Percentiles rank a stretch among this genome's conserved stretches.
Conservation (phyloP, 169 alveolate species). For the Cyclospora cayetanensis region DNA sequence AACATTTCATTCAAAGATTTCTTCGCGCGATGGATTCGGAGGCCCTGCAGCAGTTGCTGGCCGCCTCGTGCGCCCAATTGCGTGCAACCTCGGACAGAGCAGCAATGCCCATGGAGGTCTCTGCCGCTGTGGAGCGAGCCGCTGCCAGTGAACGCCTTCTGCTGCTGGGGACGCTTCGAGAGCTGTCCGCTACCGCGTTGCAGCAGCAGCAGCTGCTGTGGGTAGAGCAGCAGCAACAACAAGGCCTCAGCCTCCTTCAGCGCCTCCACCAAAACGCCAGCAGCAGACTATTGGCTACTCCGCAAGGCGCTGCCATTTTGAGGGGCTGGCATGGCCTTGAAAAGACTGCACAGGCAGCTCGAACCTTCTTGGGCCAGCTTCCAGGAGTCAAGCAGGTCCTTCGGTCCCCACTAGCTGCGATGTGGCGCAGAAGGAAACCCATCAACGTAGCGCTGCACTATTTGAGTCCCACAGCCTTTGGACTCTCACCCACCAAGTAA, state of each 20-base stretch:
- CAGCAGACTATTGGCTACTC: background rate
- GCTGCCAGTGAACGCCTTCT: conserved; percentile 37
- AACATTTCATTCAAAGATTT: background rate
- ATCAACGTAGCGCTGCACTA: conserved; percentile 12
- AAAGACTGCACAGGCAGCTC: background rate
- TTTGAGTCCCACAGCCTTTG: conserved; percentile 52
- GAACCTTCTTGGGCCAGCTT: background rate
- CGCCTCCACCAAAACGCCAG: conserved; percentile 7
- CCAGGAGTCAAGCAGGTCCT: background rate
- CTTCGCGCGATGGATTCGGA: background rate
- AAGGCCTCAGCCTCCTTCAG: conserved; percentile 24
- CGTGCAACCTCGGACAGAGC: background rate
- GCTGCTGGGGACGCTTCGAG: conserved; percentile 2
- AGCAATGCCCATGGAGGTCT: conserved; percentile 10
- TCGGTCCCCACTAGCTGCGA: background rate
- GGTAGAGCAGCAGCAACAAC: conserved; percentile 43
- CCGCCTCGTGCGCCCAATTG: background rate
- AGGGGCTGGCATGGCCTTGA: background rate
- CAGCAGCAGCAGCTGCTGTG: conserved; percentile 6
- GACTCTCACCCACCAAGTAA: background rate
- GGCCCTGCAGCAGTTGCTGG: background rate
- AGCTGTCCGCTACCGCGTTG: background rate
- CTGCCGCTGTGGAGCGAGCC: background rate
- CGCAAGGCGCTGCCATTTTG: background rate
- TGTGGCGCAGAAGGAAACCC: conserved; percentile 14